Conservation (phyloP, 2,329 filamentous ascomycete genomes). For the Diaporthe helianthi region DNA sequence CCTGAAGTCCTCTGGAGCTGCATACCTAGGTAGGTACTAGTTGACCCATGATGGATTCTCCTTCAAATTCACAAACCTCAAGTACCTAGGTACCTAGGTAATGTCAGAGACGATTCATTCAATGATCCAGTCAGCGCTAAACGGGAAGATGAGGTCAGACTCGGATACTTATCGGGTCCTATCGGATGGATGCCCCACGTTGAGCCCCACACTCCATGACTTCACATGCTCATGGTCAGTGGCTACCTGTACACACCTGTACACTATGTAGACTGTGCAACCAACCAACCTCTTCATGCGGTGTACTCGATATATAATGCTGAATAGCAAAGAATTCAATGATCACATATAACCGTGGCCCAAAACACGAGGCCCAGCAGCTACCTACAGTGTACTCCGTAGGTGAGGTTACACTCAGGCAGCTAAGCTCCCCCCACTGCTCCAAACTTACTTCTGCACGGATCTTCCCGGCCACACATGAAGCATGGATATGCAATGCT, state of each 20-base stretch:
- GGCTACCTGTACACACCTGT: too few relatives aligned
- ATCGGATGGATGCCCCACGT: not conserved
- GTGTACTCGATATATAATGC: not conserved
- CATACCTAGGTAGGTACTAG: too few relatives aligned
- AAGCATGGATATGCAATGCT: not conserved
- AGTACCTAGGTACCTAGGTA: too few relatives aligned
- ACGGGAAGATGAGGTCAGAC: not conserved
- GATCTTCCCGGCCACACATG: not conserved
- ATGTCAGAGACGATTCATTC: too few relatives aligned
- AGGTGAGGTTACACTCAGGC: not conserved
- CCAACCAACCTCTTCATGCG: too few relatives aligned
- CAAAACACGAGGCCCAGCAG: not conserved
- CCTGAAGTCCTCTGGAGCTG: too few relatives aligned
- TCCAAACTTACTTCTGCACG: slow-evolving; percentile 3
- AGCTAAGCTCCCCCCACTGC: slow-evolving; percentile 8
- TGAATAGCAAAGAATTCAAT: not conserved
- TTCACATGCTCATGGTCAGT: too few relatives aligned
- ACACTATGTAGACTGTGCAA: too few relatives aligned
- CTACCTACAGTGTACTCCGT: not conserved
- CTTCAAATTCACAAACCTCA: not conserved
- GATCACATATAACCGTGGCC: not conserved
- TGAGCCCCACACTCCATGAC: not conserved
- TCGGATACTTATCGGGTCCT: slow-evolving; percentile 29
- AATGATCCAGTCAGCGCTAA: too few relatives aligned
- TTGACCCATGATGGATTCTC: too few relatives aligned